Percentiles rank a stretch among this genome's conserved stretches.
Conservation (phyloP, 2,329 filamentous ascomycete species). For the Proliferodiscus dingleyae region DNA sequence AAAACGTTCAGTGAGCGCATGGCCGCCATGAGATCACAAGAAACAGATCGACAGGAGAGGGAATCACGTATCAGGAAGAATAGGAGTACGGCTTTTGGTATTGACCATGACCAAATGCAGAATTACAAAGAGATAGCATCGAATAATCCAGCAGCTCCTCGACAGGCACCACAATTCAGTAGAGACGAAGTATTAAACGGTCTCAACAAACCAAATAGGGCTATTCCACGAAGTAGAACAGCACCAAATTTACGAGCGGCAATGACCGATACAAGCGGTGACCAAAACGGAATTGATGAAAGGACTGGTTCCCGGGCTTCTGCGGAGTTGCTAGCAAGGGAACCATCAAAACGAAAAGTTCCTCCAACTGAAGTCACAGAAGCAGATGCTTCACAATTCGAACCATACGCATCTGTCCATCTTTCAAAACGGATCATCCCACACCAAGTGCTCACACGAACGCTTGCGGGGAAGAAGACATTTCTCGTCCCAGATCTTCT, state of each 20-base stretch:
- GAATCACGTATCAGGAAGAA: constrained; percentile 48
- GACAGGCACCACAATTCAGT: constrained; percentile 49
- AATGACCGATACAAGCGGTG: constrained; percentile 12
- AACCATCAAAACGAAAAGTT: constrained; percentile 14
- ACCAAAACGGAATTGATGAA: constrained; percentile 4
- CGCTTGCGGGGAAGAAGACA: constrained; percentile 70
- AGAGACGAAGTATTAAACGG: constrained; percentile 55
- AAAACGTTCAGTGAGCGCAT: constrained; percentile 78
- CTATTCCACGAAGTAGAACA: constrained; percentile 39
- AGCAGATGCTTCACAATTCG: constrained; percentile 62
- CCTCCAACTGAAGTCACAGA: constrained; percentile 35
- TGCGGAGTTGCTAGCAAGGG: constrained; percentile 5
- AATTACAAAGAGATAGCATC: constrained; percentile 53
- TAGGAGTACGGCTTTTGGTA: constrained; percentile 52
- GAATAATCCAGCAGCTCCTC: constrained; percentile 46
- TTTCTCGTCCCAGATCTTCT: constrained; percentile 78
- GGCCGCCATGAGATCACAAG: constrained; percentile 60
- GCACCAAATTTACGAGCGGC: constrained; percentile 22
- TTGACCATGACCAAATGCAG: constrained; percentile 55
- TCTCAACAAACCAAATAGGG: constrained; percentile 26
- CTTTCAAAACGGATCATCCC: constrained; percentile 78
- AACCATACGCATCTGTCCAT: constrained; percentile 81
- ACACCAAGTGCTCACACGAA: constrained; percentile 73
- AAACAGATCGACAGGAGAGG: constrained; percentile 45
- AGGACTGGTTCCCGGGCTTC: constrained; percentile 21